Evolutionary conservation across 768 basidiomycete genomes (phyloP), one percentile per base, ranked within the genome.

Genomic region (Leccinellum rugosiceps): DNA sequence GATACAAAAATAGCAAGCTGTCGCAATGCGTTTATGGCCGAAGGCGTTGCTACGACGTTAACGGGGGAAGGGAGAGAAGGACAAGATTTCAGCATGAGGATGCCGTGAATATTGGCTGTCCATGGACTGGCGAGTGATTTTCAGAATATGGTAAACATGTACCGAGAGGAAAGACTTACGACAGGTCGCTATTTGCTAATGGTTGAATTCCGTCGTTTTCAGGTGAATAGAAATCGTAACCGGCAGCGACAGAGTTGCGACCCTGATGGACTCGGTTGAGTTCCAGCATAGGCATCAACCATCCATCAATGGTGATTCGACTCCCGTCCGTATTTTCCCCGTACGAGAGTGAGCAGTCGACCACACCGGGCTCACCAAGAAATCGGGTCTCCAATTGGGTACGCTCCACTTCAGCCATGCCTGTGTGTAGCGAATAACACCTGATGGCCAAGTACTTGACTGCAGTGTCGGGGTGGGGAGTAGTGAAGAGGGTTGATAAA

Each of bases 271-370:
- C 72, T 50, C 94, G 78, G 58, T 81, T 74, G 14, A 78, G 70
- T 66, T 97, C 95, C 28, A 88, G 56, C 4, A 85, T 70, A 4
- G 91, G 88, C 62, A 96, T 68, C 26, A 95, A 74, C 94, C 93
- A 96, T 11, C 88, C 91, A 71, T 96, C 92, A 26, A 85, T 73
- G 45, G 70, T 61, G 23, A 74, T 70, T 17, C 62, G 67, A 38
- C 69, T 75, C 25, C 82, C 85, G 50, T 83, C 78, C 3, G 77
- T 50, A 52, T 80, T 75, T 30, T 72, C 63, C 0, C 82, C 86
- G 64, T 80, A 86, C 8, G 78, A 74, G n/a, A 92, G 70, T 14
- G 73, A 76, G 58, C 86, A 91, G 51, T 94, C 89, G 1, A 79
- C 77, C 10, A 75, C 77, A 48, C 78, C 81, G 4, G 77, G 68